Base-by-base conservation (phyloP, 805 yeast species). In the Metschnikowia shivogae region DNA sequence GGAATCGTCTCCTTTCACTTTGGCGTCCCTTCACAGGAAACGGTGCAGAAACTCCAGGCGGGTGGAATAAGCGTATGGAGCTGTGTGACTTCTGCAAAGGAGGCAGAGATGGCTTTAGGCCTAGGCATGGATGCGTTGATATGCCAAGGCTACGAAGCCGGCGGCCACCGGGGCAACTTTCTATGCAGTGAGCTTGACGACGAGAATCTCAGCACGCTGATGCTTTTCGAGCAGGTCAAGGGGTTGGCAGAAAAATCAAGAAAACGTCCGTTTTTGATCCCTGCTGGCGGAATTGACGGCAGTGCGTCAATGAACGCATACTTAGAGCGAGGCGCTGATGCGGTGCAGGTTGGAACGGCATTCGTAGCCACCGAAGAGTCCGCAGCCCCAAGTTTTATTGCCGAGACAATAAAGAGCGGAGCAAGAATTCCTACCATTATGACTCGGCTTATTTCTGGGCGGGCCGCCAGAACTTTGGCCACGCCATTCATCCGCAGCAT, bases 141-240 rank as follows among this genome's bases (percentile, higher is more conserved):
- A 6, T 65, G 72, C 22, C 86, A 81, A 57, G 85, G 85, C 0
- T 67, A 65, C 57, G 85, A 80, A 52, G 86, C 86, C 3, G 86
- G 86, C 20, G 86, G 86, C 0, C 86, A 81, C 55, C 61, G 86
- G 13, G 84, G 84, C 2, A 73, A 67, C 49, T 74, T 71, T 42
- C 42, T 69, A 14, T 52, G 34, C 7, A 49, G 52, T 4, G 57
- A 60, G 20, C 44, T 33, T 8, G 37, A 47, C 8, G 77, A 72
- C 47, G 62, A 61, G 27, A 61, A 65, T 26, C 58, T 73, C 37
- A 57, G 68, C 7, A 74, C 81, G 0, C 51, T 40, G 32, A 52
- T 61, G 5, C 54, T 67, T 37, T 64, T 65, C 42, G 39, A 45
- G 6, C 58, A 55, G 43, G 59, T 62, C 7, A 49, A 48, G 33